A percentile compares a stretch with the other conserved stretches of the same genome.
Conservation (phyloP, 495 filamentous ascomycete species). For the Aspergillus sclerotiicarbonarius region DNA sequence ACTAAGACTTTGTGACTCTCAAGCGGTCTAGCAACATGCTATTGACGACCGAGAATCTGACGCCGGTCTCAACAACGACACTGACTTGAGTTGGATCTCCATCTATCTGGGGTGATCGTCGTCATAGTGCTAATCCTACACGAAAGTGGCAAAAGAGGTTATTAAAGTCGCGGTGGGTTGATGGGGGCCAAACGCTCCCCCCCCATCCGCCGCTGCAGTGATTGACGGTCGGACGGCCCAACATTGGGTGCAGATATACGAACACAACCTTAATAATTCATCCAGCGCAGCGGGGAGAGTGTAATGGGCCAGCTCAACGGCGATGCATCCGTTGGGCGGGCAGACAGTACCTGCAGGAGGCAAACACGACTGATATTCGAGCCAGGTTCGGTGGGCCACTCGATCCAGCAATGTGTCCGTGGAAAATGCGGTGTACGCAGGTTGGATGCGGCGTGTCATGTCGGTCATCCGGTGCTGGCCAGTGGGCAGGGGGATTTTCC, state of each 20-base stretch:
- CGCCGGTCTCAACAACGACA: background rate
- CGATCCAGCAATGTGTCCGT: background rate
- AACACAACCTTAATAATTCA: slow-evolving; percentile 5
- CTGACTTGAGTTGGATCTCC: background rate
- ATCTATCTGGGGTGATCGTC: slow-evolving; percentile 5
- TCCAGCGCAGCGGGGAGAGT: background rate
- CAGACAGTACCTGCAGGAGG: slow-evolving; percentile 8
- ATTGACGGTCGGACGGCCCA: slow-evolving; percentile 7
- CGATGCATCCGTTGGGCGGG: slow-evolving; percentile 3
- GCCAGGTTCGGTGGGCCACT: slow-evolving; percentile 1
- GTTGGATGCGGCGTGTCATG: slow-evolving; percentile 5
- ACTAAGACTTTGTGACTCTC: background rate
- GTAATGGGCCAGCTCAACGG: slow-evolving; percentile 3
- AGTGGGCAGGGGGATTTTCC: background rate
- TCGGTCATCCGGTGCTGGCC: background rate
- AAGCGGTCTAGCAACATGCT: background rate
- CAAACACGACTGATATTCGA: slow-evolving; percentile 7
- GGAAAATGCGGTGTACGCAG: slow-evolving; percentile 7
- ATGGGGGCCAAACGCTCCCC: background rate
- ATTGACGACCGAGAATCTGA: background rate
- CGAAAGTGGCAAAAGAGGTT: slow-evolving; percentile 3
- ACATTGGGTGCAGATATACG: slow-evolving; percentile 3
- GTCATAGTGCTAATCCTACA: background rate
- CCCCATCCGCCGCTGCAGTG: background rate
- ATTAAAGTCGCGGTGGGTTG: background rate